Evolutionary conservation across 2,329 filamentous ascomycete species (phyloP), one percentile per base, ranked within the genome.

Genomic region (Penicillium aurantiogriseum): DNA sequence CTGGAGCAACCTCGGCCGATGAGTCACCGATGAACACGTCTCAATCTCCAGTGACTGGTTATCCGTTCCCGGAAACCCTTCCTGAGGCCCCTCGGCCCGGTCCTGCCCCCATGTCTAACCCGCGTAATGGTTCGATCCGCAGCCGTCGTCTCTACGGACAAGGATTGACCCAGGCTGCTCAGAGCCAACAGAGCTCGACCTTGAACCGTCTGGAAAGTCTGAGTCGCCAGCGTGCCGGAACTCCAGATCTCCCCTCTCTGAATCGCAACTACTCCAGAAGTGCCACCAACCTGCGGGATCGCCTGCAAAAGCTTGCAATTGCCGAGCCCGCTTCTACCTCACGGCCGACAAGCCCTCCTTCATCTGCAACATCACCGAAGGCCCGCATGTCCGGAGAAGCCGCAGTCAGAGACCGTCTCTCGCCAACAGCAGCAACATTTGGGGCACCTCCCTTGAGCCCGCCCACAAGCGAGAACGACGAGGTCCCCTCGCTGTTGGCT

Each of bases 1-100:
- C 92, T 1, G 90, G 92, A 7, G 92, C 91, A 3, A 97, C 92
- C 0, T 97, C 93, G 0, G 80, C 95, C 50, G 85, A 87, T n/a
- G 96, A 92, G 0, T 39, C 52, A 5, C 90, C 93, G 72, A 76
- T 65, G 27, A 53, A 60, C 17, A 63, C 62, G 13, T 66, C 71
- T 21, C 71, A 73, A 9, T 45, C 54, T 23, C 66, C 70, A 25
- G 44, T 63, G 3, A 54, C 56, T 19, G 55, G 59, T 17, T 54
- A 40, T 29, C 50, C 57, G 36, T 40, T 56, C 11, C 46, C 59
- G 33, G 67, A 72, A 38, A 48, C 62, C 64, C 43, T 65, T 59
- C 31, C 66, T 53, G 36, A 69, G 54, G 29, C 54, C 68, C 40
- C 65, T 61, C 55, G 67, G 64, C 56, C 67, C 58, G 47, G 39